Evolutionary conservation across 2,329 filamentous ascomycete genomes (phyloP).

Genomic region (Exophiala aquamarina): DNA sequence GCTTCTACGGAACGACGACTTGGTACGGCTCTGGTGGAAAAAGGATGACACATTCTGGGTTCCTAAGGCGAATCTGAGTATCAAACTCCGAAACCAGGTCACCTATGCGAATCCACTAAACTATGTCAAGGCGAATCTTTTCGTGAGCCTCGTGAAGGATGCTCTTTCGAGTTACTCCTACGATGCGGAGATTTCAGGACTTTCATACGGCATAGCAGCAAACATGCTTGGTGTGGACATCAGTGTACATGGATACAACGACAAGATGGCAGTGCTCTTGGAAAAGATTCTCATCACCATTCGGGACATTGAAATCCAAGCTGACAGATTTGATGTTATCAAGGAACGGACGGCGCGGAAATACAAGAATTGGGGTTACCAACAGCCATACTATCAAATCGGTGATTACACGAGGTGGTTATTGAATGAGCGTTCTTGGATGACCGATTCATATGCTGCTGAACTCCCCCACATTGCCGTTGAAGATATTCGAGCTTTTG

Average conservation of each 20-base stretch:
- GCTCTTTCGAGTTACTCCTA: conserved; percentile 91
- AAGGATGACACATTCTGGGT: conserved; percentile 99
- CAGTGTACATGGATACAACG: conserved; percentile 86
- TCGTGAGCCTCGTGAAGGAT: conserved; percentile 82
- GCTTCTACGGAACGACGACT: conserved; percentile 79
- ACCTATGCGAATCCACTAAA: conserved; percentile 78
- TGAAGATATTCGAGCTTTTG: conserved; percentile 73
- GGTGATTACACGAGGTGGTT: conserved; percentile 80
- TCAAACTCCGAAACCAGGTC: conserved; percentile 76
- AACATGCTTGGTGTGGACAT: conserved; percentile 74
- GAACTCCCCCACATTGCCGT: conserved; percentile 74
- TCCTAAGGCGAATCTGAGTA: conserved; percentile 83
- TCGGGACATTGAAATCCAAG: conserved; percentile 76
- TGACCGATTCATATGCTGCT: conserved; percentile 75
- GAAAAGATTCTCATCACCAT: conserved; percentile 85
- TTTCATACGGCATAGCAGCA: conserved; percentile 76
- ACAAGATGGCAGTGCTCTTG: conserved; percentile 86
- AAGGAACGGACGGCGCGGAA: conserved; percentile 77
- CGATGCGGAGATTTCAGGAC: conserved; percentile 87
- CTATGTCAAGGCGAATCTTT: conserved; percentile 74
- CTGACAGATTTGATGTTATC: conserved; percentile 88
- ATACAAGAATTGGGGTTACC: conserved; percentile 83
- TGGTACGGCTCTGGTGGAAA: conserved; percentile 89
- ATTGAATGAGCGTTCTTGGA: conserved; percentile 71
- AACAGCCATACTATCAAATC: conserved; percentile 87